Evolutionary conservation across 179 eudicot species (phyloP).

Genomic region (Gypsophila paniculata): DNA sequence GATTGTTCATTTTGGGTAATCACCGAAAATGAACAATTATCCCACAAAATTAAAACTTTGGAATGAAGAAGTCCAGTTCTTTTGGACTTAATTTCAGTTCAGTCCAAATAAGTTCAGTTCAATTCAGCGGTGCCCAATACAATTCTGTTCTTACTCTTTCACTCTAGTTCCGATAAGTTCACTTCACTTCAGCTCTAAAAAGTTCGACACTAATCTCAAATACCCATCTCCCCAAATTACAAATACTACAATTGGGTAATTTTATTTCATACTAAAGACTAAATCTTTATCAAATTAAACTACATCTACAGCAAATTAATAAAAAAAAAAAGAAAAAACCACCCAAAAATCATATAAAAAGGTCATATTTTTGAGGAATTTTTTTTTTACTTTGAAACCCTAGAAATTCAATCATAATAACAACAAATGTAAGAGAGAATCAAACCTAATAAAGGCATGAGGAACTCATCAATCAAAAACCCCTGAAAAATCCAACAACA

Average conservation of each 20-base stretch:
- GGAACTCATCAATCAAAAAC: constrained; percentile 57
- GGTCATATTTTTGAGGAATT: background rate
- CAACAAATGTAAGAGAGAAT: background rate
- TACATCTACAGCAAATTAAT: background rate
- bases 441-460: constrained; percentile 85
- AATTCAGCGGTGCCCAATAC: no score
- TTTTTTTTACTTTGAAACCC: background rate
- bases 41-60: background rate
- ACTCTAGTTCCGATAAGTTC: no score
- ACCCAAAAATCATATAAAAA: background rate
- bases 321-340: background rate
- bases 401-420: background rate
- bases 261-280: background rate
- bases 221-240: constrained; percentile 7
- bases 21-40: background rate
- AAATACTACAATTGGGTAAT: background rate
- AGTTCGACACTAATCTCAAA: background rate
- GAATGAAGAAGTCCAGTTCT: constrained; percentile 2
- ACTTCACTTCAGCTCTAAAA: no score
- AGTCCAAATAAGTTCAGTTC: no score
- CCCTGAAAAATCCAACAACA: constrained; percentile 15
- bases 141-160: no score
- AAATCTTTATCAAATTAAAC: background rate
- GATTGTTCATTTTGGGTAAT: background rate
- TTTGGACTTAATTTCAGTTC: no score